Evolutionary conservation across 163 green algal genomes (phyloP), one percentile per base, ranked within the genome.

Genomic region (Botryococcus braunii): DNA sequence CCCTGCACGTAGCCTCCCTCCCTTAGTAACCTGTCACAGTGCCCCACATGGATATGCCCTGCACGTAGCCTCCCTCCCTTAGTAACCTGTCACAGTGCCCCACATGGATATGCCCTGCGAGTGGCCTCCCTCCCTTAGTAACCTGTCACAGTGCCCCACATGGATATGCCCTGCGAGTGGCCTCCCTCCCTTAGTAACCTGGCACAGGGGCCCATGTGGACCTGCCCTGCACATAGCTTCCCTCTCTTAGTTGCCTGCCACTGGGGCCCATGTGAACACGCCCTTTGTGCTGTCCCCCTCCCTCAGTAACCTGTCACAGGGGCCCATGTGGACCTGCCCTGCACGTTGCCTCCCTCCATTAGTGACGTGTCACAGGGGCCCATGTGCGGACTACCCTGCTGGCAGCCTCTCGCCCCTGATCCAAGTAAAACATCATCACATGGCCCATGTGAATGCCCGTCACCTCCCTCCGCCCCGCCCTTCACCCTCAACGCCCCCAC

Each of bases 121-220:
- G 11, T 17, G 21, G 46, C 85, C 6, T 99, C 72, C 3, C 91
- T 88, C 4, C 78, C 72, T 35, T 83, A 79, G 41, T 70, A 68
- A 2, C 66, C 62, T 7, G 81, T 69, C 11, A 41, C 34, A 4
- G 86, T 83, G 9, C 83, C 83, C 81, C 82, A 95, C 23, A 47
- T 65, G 7, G 36, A 57, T 34, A 91, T 68, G 46, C 83, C 80
- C 1, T 82, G 31, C 9, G 56, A 13, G 11, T 17, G 21, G 46
- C 46, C 46, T 21, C 17, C 17, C 46, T 27, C n/a, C 9, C 9
- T 62, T 38, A 90, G 63, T 83, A 29, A 61, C 7, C 17, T 11
- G 52, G 34, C n/a, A n/a, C n/a, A n/a, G n/a, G n/a, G n/a, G n/a
- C n/a, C n/a, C n/a, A n/a, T n/a, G n/a, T n/a, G n/a, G n/a, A n/a